A percentile compares a stretch with the other conserved stretches of the same genome.
These are phyloP conservation scores for Castanopsis chinensis DNA, from an alignment of 306 rosid species.

Conservation along the genomic window DNA sequence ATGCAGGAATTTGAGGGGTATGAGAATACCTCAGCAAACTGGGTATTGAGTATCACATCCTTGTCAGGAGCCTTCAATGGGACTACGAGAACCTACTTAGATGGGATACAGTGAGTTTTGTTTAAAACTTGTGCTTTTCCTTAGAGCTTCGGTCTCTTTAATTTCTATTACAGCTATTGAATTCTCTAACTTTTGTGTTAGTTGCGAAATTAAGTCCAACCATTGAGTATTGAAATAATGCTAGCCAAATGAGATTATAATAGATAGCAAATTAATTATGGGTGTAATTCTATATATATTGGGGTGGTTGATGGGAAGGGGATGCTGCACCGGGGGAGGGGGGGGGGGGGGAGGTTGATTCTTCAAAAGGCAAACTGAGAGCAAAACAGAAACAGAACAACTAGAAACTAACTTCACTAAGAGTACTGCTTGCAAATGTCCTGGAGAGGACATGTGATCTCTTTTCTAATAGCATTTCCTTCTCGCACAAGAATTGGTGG, in stretches of 20 bases:
- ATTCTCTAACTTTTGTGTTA: background rate
- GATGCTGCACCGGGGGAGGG: background rate
- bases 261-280: background rate
- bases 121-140: slow-evolving; percentile 2
- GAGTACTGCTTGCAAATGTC: background rate
- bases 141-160: background rate
- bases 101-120: slow-evolving; percentile 92
- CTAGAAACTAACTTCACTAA: background rate
- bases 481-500: too few species aligned
- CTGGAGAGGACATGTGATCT: background rate
- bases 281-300: background rate
- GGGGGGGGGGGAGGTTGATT: background rate
- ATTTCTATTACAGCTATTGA: background rate
- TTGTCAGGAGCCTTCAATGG: slow-evolving; percentile 98
- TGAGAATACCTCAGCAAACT: slow-evolving; percentile 73
- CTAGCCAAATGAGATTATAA: background rate
- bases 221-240: background rate
- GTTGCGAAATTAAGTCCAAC: background rate
- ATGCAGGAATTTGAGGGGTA: slow-evolving; percentile 77
- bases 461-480: background rate
- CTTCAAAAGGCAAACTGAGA: slow-evolving; percentile 1
- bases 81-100: slow-evolving; percentile 88
- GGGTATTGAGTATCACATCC: slow-evolving; percentile 81
- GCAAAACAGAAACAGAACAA: background rate
- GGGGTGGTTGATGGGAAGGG: background rate